These are phyloP conservation scores for sunflower (Helianthus annuus) DNA, from an alignment of 129 eudicot genomes.

Conservation along the genomic window DNA sequence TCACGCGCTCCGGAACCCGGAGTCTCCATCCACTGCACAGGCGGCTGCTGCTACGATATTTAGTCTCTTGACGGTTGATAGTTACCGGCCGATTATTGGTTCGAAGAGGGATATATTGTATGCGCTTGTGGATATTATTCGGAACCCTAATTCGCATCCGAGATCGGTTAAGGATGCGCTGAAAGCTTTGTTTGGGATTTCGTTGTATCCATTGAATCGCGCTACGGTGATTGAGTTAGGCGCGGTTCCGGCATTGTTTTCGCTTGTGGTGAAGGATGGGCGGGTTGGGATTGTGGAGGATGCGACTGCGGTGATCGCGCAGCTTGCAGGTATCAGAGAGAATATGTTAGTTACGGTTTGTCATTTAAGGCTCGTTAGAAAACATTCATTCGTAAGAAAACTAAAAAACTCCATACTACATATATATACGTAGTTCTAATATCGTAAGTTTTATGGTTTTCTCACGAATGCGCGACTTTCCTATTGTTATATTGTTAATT, in stretches of 20 bases:
- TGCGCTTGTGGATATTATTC: conserved; percentile 61
- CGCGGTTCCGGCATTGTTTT: conserved; percentile 67
- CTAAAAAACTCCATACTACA: too few species aligned
- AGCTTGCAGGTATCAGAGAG: conserved; percentile 39
- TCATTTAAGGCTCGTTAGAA: too few species aligned
- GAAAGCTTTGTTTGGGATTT: conserved; percentile 71
- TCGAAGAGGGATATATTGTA: conserved; percentile 79
- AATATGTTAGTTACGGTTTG: too few species aligned
- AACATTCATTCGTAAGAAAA: too few species aligned
- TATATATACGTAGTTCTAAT: too few species aligned
- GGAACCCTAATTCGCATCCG: conserved; percentile 41
- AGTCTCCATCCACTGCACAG: conserved; percentile 57
- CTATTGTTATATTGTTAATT: too few species aligned
- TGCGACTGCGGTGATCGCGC: conserved; percentile 88
- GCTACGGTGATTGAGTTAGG: conserved; percentile 69
- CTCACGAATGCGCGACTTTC: too few species aligned
- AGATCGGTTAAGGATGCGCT: conserved; percentile 70
- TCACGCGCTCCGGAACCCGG: conserved; percentile 71
- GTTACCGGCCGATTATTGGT: conserved; percentile 66
- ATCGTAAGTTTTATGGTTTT: too few species aligned
- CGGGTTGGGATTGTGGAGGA: conserved; percentile 86
- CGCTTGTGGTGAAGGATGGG: conserved; percentile 66
- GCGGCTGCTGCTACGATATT: conserved; percentile 74
- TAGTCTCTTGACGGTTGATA: conserved; percentile 59
- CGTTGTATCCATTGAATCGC: conserved; percentile 59